Base-by-base conservation (phyloP, 306 rosid genomes). In the Glycine tomentella region DNA sequence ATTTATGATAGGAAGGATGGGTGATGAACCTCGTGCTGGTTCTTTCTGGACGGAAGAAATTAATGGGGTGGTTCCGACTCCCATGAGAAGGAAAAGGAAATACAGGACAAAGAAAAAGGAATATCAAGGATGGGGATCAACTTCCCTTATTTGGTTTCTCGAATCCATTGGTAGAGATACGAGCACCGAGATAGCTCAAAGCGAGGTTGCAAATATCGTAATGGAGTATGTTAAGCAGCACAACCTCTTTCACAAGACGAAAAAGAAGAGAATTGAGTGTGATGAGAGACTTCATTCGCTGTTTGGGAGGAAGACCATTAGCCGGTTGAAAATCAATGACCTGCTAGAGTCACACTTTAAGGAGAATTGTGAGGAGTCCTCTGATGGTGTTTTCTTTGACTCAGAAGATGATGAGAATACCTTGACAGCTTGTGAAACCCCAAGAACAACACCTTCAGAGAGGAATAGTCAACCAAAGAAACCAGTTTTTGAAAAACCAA, bases 61-160 rank as follows among this genome's bases (percentile, higher is more conserved):
- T 65, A 76, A 84, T 76, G 85, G 84, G 38, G 46, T 64, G 56
- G 82, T 66, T 82, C 79, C 76, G 76, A 74, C 76, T 4, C 69
- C 77, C 2, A 6, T 31, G 58, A 86, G 82, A 40, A 76, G 10
- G 71, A 89, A 84, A 79, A 82, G 92, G 78, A 89, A 86, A 85
- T 84, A 73, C 40, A 82, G 20, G 51, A 31, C 79, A 52, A 88
- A 83, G 90, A 86, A 79, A 45, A 86, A 72, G 79, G 94, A 91
- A 77, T 92, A 86, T 58, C 74, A 77, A 20, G 94, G 97, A 2
- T 94, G 97, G 98, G 97, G 94, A 3, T 94, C 98, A 3, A 85
- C 80, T 20, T 77, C 79, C 9, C 88, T 94, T 10, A 84, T 92
- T 44, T 78, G 75, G 38, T 94, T 91, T 84, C 91, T 94, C 25